Base-by-base conservation (phyloP, 257 asterid genomes). In the Capsicum chinense region DNA sequence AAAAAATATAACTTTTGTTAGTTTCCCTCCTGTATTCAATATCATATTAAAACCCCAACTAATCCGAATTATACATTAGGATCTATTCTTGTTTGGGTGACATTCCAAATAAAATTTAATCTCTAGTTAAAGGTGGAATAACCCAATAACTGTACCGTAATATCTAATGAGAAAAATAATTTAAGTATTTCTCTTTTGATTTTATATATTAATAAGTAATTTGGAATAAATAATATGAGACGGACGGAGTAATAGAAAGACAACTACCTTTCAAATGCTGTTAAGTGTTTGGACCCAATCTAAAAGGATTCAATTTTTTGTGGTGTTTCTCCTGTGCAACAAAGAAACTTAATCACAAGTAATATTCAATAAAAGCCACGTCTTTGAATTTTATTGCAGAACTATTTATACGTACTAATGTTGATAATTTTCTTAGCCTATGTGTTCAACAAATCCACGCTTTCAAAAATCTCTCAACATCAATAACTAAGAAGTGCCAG, bases 381-480 rank as follows among this genome's bases (percentile, higher is more conserved):
- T 68, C 26, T 59, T 50, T 5, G 14, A 50, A 21, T 19, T 70
- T 70, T 21, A 21, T 74, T 39, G 33, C 10, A 48, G 8, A 26
- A 64, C 1, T 64, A 17, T 12, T 64, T 26, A 9, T 0, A 64
- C 26, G 11, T 21, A 26, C 33, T 26, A 0, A 9, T 0, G 26
- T 76, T 76, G 81, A 52, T 76, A 2, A 52, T 5, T 76, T 52
- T 56, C 88, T 4, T 83, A 58, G 64, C 50, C 56, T 14, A 50
- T 11, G 44, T 50, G 60, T 74, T 74, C 81, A 52, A 33, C 48
- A 16, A 76, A 76, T 39, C 44, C 44, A 39, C 44, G 0, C 44
- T 39, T 39, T 39, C 44, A 39, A 39, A 39, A 39, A 39, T 76
- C 81, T 62, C 48, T 81, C 84, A 62, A 81, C 76, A 62, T 81